Evolutionary conservation across 345 rosid species (phyloP).

Genomic region (Pistacia vera): DNA sequence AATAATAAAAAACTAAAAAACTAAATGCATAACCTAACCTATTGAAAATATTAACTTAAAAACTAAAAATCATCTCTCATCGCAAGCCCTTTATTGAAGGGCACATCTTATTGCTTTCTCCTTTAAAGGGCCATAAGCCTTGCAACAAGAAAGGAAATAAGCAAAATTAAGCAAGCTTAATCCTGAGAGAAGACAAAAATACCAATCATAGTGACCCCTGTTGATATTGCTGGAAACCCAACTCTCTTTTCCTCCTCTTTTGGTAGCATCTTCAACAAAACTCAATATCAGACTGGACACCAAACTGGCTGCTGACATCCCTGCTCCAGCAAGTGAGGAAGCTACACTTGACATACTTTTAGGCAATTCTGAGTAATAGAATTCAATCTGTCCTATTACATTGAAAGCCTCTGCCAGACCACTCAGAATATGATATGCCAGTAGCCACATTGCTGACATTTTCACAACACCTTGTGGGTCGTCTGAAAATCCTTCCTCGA

Average conservation of each 20-base stretch:
- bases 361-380: conserved; percentile 57
- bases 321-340: conserved; percentile 30
- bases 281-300: conserved; percentile 42
- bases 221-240: conserved; percentile 55
- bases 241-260: conserved; percentile 31
- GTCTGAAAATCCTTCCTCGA: conserved; percentile 29
- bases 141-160: conserved; percentile 39
- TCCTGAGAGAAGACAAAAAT: conserved; percentile 45
- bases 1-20: not conserved
- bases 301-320: conserved; percentile 37
- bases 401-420: conserved; percentile 52
- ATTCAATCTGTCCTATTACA: conserved; percentile 47
- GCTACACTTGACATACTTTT: conserved; percentile 57
- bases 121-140: conserved; percentile 45
- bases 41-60: not conserved
- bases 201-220: conserved; percentile 58
- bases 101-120: not conserved
- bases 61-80: not conserved
- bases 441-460: conserved; percentile 58
- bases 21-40: no score
- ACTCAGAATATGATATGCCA: conserved; percentile 32
- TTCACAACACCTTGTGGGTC: conserved; percentile 24
- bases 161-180: conserved; percentile 41
- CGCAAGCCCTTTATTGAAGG: not conserved
- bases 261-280: conserved; percentile 30